Conservation (phyloP, 2,329 filamentous ascomycete genomes). For the Leptoxyphium fumago region DNA sequence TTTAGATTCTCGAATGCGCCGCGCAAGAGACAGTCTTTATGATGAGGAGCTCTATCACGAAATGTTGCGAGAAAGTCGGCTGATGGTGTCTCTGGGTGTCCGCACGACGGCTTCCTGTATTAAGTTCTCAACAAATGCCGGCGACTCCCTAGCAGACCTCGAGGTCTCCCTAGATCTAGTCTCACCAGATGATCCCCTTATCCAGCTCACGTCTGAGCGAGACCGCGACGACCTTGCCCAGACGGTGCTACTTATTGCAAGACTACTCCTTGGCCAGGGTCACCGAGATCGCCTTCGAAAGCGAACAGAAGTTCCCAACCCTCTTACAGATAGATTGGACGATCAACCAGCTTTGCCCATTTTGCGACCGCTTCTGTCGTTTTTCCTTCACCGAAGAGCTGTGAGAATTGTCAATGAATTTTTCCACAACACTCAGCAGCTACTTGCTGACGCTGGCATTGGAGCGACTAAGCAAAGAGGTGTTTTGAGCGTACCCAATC, state of each 20-base stretch:
- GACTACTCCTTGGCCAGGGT: constrained; percentile 62
- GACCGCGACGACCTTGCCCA: constrained; percentile 42
- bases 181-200: constrained; percentile 35
- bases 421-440: constrained; percentile 7
- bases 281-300: constrained; percentile 61
- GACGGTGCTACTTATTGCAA: constrained; percentile 49
- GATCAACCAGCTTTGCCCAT: constrained; percentile 40
- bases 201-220: constrained; percentile 7
- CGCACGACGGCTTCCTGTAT: constrained; percentile 15
- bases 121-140: background rate
- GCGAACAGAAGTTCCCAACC: constrained; percentile 49
- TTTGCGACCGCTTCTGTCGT: constrained; percentile 42
- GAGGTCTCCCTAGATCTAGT: constrained; percentile 55
- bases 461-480: constrained; percentile 3
- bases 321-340: constrained; percentile 37
- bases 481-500: constrained; percentile 2
- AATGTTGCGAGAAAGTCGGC: constrained; percentile 65
- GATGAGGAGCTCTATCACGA: constrained; percentile 86
- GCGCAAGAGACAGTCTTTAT: constrained; percentile 65
- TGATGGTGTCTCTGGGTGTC: constrained; percentile 56
- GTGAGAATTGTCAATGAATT: constrained; percentile 23
- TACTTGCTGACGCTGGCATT: constrained; percentile 11
- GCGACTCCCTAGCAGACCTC: background rate
- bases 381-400: constrained; percentile 34
- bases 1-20: constrained; percentile 54